Conservation (phyloP, 306 rosid genomes). For the Casuarina glauca region DNA sequence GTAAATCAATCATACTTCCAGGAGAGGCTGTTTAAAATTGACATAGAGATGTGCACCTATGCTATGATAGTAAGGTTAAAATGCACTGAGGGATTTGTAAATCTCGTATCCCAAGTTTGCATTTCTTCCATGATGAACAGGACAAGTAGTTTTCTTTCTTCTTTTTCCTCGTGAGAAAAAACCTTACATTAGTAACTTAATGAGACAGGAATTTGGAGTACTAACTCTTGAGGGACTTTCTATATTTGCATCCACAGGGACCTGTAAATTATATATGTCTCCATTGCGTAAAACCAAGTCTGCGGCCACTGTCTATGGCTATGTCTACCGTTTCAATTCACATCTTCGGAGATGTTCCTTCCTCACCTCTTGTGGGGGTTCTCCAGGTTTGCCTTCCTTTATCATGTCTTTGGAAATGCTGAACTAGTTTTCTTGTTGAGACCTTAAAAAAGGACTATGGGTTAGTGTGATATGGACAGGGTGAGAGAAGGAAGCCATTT, state of each 20-base stretch:
- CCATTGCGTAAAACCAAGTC: constrained; percentile 70
- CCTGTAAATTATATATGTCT: constrained; percentile 74
- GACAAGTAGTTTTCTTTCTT: neutral
- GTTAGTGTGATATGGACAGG: too few species aligned
- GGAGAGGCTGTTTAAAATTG: neutral
- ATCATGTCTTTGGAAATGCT: neutral
- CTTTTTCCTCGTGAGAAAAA: neutral
- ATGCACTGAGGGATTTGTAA: neutral
- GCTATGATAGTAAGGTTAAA: neutral
- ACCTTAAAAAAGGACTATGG: neutral
- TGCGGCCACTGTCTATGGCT: constrained; percentile 92
- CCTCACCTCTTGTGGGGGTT: constrained; percentile 87
- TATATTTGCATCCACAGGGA: constrained; percentile 49
- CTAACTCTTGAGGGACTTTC: constrained; percentile 4
- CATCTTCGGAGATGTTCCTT: constrained; percentile 86
- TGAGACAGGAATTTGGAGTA: constrained; percentile 1
- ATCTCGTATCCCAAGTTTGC: neutral
- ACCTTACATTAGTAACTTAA: neutral
- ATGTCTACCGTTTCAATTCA: constrained; percentile 75
- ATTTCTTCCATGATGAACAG: neutral
- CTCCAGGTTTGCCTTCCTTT: constrained; percentile 55
- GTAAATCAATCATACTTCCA: neutral
- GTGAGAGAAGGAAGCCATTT: too few species aligned
- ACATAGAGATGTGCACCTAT: neutral
- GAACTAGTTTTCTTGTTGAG: neutral